Conservation (phyloP, 2,329 filamentous ascomycete species). For the Neofusicoccum sp. region DNA sequence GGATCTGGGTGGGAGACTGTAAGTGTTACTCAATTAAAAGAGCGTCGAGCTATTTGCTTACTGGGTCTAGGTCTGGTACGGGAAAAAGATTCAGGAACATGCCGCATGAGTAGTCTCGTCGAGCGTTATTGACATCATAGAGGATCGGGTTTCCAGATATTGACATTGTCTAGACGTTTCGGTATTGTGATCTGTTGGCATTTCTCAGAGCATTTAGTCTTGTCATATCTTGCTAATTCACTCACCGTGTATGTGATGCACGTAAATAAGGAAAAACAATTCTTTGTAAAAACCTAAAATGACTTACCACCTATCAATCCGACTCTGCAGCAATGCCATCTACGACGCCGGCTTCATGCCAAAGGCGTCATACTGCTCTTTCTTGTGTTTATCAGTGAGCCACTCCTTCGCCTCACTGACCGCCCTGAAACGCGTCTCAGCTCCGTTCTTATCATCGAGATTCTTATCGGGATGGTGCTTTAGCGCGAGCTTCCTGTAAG, state of each 20-base stretch:
- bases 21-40: not conserved
- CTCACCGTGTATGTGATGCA: no score
- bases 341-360: not conserved
- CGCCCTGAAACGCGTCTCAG: not conserved
- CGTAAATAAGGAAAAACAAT: no score
- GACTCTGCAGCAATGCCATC: no score
- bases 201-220: no score
- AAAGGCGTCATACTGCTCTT: not conserved
- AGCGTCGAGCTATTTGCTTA: not conserved
- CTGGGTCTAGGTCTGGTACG: not conserved
- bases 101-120: no score
- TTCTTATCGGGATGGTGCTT: not conserved
- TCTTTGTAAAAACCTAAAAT: no score
- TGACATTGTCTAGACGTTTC: no score
- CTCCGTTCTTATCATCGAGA: not conserved
- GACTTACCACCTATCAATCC: no score
- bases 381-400: not conserved
- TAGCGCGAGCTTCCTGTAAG: not conserved
- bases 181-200: no score
- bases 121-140: no score
- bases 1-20: not conserved
- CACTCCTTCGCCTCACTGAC: not conserved
- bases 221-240: no score
- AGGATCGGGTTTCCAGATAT: no score
- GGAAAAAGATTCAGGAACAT: not conserved